These are phyloP conservation scores for Viola odorata DNA, from an alignment of 345 rosid genomes.

Conservation along the genomic window DNA sequence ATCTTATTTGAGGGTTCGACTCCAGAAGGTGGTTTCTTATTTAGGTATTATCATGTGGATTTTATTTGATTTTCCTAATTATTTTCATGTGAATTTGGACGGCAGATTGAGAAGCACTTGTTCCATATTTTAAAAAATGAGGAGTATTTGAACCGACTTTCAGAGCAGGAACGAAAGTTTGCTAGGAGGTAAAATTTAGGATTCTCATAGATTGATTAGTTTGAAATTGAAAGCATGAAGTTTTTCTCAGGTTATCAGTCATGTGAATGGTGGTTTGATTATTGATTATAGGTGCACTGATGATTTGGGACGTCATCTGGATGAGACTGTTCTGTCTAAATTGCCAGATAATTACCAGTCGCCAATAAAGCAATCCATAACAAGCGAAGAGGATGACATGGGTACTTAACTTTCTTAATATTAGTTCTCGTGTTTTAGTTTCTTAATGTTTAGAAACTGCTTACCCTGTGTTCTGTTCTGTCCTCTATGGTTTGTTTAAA, in stretches of 20 bases:
- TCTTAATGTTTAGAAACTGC: too few relatives aligned
- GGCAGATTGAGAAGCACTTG: conserved; percentile 74
- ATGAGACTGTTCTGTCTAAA: conserved; percentile 52
- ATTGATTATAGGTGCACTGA: conserved; percentile 39
- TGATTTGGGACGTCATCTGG: conserved; percentile 15
- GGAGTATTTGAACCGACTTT: conserved; percentile 45
- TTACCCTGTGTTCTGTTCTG: too few relatives aligned
- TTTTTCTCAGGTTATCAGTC: neutral
- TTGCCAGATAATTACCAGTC: conserved; percentile 78
- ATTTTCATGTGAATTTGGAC: neutral
- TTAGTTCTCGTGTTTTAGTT: too few relatives aligned
- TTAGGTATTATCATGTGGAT: neutral
- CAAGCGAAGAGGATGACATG: conserved; percentile 82
- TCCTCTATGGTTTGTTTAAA: too few relatives aligned
- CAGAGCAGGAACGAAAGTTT: conserved; percentile 53
- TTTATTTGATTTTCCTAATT: neutral
- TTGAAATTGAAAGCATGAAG: too few relatives aligned
- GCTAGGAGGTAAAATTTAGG: conserved; percentile 47
- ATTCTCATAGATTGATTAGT: too few relatives aligned
- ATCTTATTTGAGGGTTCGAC: conserved; percentile 82
- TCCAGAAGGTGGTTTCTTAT: conserved; percentile 55
- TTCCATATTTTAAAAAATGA: conserved; percentile 51
- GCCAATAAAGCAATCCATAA: conserved; percentile 61
- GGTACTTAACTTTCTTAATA: conserved; percentile 29
- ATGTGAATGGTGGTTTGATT: neutral